Base-by-base conservation (phyloP, 1,139 yeast genomes). In the Yamadazyma atmosphaerica region DNA sequence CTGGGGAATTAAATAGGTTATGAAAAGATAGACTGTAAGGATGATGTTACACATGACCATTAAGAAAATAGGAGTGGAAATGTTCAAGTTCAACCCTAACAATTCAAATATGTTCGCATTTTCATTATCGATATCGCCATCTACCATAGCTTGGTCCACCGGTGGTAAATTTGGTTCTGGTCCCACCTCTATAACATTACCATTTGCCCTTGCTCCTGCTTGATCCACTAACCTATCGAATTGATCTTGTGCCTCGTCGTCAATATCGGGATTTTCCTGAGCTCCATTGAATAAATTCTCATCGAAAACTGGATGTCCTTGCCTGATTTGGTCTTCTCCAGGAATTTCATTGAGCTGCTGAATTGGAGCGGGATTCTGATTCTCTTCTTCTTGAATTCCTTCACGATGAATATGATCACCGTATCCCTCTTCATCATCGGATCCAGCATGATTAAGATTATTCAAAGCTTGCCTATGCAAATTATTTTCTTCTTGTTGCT, bases 1-100 rank as follows among this genome's bases (percentile, higher is more conserved):
- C 5, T 81, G 76, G 1, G 89, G 89, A 2, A 80, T 46, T 27
- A 77, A 63, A 50, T 81, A 83, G 3, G 79, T 63, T 5, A 68
- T 38, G 25, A 74, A 63, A 34, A 81, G 52, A 38, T 72, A 74
- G 1, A 65, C 56, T 0, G 74, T 55, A 6, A 77, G 63, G 17
- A 76, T 57, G 2, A 68, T 49, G 44, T 79, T 73, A 25, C 77
- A 62, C 21, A 68, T 32, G 2, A 60, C 33, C 65, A 68, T 60
- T 24, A 69, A 52, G 21, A 63, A 47, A 4, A 72, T 38, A 0
- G 77, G 77, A 4, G 73, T 63, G 11, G 55, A 47, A 14, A 68
- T 36, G 36, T 65, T 60, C 37, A 70, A 54, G 29, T 57, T 58
- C 35, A 71, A 51, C 0, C 76, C 76, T 26, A 72, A 54, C 9